A percentile compares a stretch with the other conserved stretches of the same genome.
phyloP scores from a whole-genome alignment of 2,329 filamentous ascomycete species.

The Hypoxylon sp. region DNA sequence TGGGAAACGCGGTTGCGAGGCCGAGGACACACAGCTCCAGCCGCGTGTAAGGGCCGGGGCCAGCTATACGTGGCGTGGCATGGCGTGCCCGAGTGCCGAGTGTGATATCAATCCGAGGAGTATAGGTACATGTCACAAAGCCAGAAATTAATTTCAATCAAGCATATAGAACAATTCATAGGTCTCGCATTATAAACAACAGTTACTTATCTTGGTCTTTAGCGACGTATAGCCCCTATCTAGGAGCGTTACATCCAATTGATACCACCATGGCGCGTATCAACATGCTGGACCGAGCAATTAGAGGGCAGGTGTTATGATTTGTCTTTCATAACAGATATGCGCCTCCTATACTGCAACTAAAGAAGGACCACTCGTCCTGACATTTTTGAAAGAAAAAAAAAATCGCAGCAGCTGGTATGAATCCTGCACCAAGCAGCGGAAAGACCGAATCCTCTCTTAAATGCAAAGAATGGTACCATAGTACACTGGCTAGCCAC shows the following conservation, averaged over 20 bases:
- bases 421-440: background rate
- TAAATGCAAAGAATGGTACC: slow-evolving; percentile 7
- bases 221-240: background rate
- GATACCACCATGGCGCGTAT: background rate
- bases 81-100: background rate
- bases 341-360: slow-evolving; percentile 3
- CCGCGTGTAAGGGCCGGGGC: background rate
- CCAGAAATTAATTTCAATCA: background rate
- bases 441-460: background rate
- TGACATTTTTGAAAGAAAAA: background rate
- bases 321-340: slow-evolving; percentile 8
- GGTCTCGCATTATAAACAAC: background rate
- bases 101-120: background rate
- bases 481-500: slow-evolving; percentile 12
- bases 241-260: background rate
- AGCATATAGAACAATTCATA: background rate
- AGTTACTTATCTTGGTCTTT: background rate
- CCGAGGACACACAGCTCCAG: background rate
- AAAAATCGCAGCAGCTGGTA: background rate
- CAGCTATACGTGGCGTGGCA: too few species aligned
- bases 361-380: background rate
- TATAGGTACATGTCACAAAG: background rate
- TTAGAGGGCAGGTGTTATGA: background rate
- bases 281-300: background rate
- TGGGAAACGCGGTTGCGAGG: background rate